Evolutionary conservation across 2,329 filamentous ascomycete species (phyloP).

Genomic region (Cordyceps fumosorosea): DNA sequence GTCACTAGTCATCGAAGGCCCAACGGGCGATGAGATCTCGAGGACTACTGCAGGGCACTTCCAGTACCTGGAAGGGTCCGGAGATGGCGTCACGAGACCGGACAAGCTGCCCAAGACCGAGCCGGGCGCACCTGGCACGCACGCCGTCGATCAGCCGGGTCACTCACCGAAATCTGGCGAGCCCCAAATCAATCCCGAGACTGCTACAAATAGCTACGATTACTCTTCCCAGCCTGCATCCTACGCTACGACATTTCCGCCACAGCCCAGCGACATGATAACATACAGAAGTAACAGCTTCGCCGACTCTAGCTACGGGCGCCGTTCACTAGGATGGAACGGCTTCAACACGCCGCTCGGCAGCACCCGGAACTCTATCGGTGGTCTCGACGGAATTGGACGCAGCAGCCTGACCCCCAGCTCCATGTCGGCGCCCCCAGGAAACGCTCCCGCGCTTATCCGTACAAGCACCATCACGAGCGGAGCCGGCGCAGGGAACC

Average conservation of each 20-base stretch:
- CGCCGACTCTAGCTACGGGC: slow-evolving; percentile 41
- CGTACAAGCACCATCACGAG: slow-evolving; percentile 48
- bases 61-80: slow-evolving; percentile 46
- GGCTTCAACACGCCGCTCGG: slow-evolving; percentile 36
- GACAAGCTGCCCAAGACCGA: slow-evolving; percentile 32
- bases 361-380: slow-evolving; percentile 36
- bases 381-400: slow-evolving; percentile 34
- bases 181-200: slow-evolving; percentile 30
- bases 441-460: slow-evolving; percentile 41
- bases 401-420: slow-evolving; percentile 42
- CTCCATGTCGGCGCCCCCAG: slow-evolving; percentile 37
- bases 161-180: slow-evolving; percentile 37
- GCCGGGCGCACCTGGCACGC: slow-evolving; percentile 28
- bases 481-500: slow-evolving; percentile 30
- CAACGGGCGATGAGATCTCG: slow-evolving; percentile 47
- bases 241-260: slow-evolving; percentile 31
- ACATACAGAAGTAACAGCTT: slow-evolving; percentile 49
- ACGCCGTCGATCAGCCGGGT: slow-evolving; percentile 31
- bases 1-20: slow-evolving; percentile 46
- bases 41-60: slow-evolving; percentile 41
- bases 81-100: slow-evolving; percentile 34
- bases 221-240: slow-evolving; percentile 36
- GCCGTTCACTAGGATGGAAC: slow-evolving; percentile 33
- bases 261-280: slow-evolving; percentile 45
- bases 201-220: slow-evolving; percentile 40